Evolutionary conservation across 805 yeast genomes (phyloP).

Genomic region (Pichia ethanolica): DNA sequence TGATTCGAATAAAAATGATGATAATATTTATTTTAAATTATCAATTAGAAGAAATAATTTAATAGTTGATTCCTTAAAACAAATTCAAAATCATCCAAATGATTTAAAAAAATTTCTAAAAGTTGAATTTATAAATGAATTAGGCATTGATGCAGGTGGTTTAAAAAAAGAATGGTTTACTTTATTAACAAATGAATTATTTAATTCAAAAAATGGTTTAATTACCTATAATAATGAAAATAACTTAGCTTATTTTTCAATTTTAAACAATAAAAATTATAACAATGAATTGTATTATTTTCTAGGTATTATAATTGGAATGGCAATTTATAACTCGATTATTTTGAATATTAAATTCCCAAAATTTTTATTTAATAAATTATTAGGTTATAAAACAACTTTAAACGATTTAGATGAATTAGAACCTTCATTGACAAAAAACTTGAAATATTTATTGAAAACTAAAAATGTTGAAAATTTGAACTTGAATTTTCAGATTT

Average conservation of each 20-base stretch:
- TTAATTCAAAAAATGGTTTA: constrained; percentile 61
- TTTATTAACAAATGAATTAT: constrained; percentile 60
- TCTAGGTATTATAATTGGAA: constrained; percentile 80
- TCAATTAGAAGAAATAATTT: constrained; percentile 60
- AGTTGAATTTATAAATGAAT: constrained; percentile 79
- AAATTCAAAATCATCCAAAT: constrained; percentile 44
- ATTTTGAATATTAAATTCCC: constrained; percentile 80
- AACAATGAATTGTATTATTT: constrained; percentile 56
- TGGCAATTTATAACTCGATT: constrained; percentile 87
- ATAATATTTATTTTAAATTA: constrained; percentile 65
- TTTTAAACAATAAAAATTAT: constrained; percentile 32
- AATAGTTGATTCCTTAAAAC: constrained; percentile 66
- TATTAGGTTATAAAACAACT: constrained; percentile 47
- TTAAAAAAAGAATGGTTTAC: constrained; percentile 90
- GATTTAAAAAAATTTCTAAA: constrained; percentile 69
- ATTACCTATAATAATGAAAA: constrained; percentile 64
- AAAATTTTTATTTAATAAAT: constrained; percentile 62
- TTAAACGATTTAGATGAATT: constrained; percentile 61
- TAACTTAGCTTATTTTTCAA: constrained; percentile 66
- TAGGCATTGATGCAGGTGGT: constrained; percentile 96
- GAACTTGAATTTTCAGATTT: constrained; percentile 52
- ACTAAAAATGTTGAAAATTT: constrained; percentile 41
- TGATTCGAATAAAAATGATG: constrained; percentile 51
- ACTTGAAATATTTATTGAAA: constrained; percentile 40
- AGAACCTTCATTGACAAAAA: constrained; percentile 58